Evolutionary conservation across 2,329 filamentous ascomycete species (phyloP), one percentile per base, ranked within the genome.

Genomic region (Lomentospora prolificans): DNA sequence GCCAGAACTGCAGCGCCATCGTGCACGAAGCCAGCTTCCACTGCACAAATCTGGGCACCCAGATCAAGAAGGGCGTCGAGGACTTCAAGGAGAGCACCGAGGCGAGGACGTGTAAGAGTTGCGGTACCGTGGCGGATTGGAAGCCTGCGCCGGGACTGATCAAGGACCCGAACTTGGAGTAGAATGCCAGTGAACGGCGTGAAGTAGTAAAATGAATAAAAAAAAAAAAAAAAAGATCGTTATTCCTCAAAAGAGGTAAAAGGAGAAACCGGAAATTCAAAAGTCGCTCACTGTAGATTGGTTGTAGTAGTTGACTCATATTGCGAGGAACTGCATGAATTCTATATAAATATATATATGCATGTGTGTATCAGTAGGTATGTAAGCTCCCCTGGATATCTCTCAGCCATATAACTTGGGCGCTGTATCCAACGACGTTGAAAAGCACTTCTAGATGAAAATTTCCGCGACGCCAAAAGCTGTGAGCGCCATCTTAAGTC

Each of bases 1-100:
- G 94, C 72, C 72, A 72, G 53, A 61, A 77, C 62, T 95, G 90
- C 67, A 72, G 75, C 12, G 76, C 78, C 57, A 71, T 91, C 60
- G 91, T 97, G 5, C 86, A 95, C 71, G 91, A 97, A 76, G 87
- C 85, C 46, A 75, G 79, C 9, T 97, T 99, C 66, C 84, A 94
- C 68, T 95, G 90, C 69, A 91, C 85, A 31, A 87, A 97, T 73
- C 72, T 97, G 60, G 92, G 92, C 19, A 92, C 87, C 24, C 94
- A 97, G 81, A 92, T 99, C 66, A 97, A 96, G 76, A 82, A 82
- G 54, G 91, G 89, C 6, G 92, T 97, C 36, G 84, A 95, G 70
- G 78, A 76, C 19, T 97, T 97, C 70, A 86, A 84, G 70, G 78
- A 69, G 1, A 82, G 72, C 59, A 78, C 83, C 57, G 76, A 81